Conservation (phyloP, 176 grass and related monocot genomes). For the Oryza longistaminata region DNA sequence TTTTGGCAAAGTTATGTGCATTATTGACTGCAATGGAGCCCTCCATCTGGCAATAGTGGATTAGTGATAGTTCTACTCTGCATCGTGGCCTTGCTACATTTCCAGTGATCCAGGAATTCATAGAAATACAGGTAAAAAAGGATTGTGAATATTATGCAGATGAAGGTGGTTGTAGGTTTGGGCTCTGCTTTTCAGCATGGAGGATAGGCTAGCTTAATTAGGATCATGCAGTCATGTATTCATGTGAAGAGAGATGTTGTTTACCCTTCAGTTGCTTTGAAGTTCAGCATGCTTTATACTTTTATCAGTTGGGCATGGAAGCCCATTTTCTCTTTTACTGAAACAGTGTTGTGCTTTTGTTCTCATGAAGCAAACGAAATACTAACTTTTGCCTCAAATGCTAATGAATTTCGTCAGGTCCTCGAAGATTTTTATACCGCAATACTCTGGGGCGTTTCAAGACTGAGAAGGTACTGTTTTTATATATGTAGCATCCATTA, state of each 20-base stretch:
- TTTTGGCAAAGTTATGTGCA: slow-evolving; percentile 12
- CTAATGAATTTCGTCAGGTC: slow-evolving; percentile 58
- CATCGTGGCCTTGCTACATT: background rate
- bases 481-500: slow-evolving; percentile 19
- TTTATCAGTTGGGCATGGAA: background rate
- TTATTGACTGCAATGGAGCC: background rate
- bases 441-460: slow-evolving; percentile 86
- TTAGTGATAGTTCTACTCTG: background rate
- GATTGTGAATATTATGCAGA: background rate
- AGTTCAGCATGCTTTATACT: background rate
- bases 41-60: slow-evolving; percentile 8
- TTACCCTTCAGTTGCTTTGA: background rate
- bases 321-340: background rate
- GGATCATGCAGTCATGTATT: background rate
- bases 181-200: background rate
- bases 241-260: background rate
- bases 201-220: slow-evolving; percentile 8
- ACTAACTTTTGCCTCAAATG: slow-evolving; percentile 6
- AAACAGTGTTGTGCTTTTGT: background rate
- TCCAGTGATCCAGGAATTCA: background rate
- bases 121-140: background rate
- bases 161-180: background rate
- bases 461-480: slow-evolving; percentile 76
- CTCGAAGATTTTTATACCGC: slow-evolving; percentile 79
- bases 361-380: background rate